Evolutionary conservation across 2,329 filamentous ascomycete genomes (phyloP).

Genomic region (Monilinia laxa): DNA sequence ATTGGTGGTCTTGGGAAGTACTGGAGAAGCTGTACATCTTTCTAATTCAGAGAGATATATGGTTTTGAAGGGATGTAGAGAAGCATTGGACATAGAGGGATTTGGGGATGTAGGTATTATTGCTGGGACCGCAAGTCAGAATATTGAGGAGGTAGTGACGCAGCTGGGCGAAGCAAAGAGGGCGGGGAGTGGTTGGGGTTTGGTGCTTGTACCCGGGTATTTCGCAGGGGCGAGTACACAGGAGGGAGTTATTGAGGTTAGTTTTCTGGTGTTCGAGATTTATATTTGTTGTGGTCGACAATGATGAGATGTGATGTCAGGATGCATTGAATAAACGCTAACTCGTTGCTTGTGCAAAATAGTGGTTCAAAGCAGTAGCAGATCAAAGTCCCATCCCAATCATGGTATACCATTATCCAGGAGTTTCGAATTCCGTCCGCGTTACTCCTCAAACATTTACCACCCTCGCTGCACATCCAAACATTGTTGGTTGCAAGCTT

Average conservation of each 20-base stretch:
- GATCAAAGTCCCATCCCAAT: constrained; percentile 23
- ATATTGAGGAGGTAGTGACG: constrained; percentile 55
- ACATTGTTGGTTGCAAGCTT: constrained; percentile 69
- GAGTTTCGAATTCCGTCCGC: constrained; percentile 64
- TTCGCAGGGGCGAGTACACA: constrained; percentile 60
- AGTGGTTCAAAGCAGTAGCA: constrained; percentile 22
- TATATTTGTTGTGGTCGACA: constrained; percentile 37
- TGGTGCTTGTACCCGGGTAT: constrained; percentile 64
- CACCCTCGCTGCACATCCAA: constrained; percentile 58
- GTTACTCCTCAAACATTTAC: constrained; percentile 58
- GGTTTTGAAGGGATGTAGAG: constrained; percentile 54
- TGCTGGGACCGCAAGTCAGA: constrained; percentile 57
- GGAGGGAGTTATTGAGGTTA: constrained; percentile 53
- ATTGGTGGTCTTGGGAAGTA: constrained; percentile 61
- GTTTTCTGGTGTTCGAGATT: constrained; percentile 53
- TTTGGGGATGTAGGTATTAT: constrained; percentile 60
- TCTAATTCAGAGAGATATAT: constrained; percentile 55
- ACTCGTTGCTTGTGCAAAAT: constrained; percentile 36
- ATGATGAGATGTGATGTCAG: too few species aligned
- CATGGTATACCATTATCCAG: constrained; percentile 53
- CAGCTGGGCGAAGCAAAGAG: constrained; percentile 51
- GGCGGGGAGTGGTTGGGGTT: constrained; percentile 60
- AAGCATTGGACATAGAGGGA: constrained; percentile 54
- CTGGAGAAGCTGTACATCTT: constrained; percentile 63
- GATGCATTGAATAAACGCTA: background rate